Conservation (phyloP, 2,329 filamentous ascomycete species). For the Verticillium nonalfalfae region DNA sequence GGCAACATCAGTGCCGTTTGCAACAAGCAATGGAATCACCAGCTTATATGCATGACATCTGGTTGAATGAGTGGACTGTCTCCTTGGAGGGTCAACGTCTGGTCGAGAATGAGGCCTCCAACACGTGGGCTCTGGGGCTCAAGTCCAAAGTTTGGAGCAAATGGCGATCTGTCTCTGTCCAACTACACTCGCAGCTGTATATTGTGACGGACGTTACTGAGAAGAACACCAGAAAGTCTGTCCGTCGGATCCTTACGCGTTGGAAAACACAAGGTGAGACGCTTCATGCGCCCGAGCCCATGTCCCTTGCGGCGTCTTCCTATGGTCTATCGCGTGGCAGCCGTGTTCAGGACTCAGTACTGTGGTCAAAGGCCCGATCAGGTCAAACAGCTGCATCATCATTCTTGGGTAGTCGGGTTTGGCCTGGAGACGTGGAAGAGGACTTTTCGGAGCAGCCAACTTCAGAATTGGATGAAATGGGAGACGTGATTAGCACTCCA, state of each 20-base stretch:
- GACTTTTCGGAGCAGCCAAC: slow-evolving; percentile 3
- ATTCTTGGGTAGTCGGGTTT: slow-evolving; percentile 1
- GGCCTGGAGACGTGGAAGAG: slow-evolving; percentile 5
- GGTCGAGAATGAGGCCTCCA: background rate
- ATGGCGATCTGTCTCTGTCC: slow-evolving; percentile 10
- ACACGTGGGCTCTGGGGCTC: slow-evolving; percentile 3
- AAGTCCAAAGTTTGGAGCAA: slow-evolving; percentile 10
- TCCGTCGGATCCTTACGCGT: slow-evolving; percentile 5
- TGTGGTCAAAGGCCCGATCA: slow-evolving; percentile 4
- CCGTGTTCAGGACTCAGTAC: slow-evolving; percentile 1
- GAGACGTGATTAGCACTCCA: slow-evolving; percentile 28
- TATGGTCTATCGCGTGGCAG: slow-evolving; percentile 2
- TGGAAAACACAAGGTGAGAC: slow-evolving; percentile 5
- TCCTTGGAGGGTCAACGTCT: slow-evolving; percentile 1
- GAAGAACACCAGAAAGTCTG: slow-evolving; percentile 8
- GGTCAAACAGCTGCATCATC: slow-evolving; percentile 2
- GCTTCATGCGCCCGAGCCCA: background rate
- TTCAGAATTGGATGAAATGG: slow-evolving; percentile 2
- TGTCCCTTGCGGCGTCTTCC: slow-evolving; percentile 1
- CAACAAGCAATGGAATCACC: background rate
- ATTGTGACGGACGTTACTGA: slow-evolving; percentile 9
- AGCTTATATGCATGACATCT: slow-evolving; percentile 5
- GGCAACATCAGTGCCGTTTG: slow-evolving; percentile 5
- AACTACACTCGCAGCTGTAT: slow-evolving; percentile 10
- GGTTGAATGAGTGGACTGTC: slow-evolving; percentile 10